Evolutionary conservation across 179 eudicot genomes (phyloP).

Genomic region (Beta corolliflora): DNA sequence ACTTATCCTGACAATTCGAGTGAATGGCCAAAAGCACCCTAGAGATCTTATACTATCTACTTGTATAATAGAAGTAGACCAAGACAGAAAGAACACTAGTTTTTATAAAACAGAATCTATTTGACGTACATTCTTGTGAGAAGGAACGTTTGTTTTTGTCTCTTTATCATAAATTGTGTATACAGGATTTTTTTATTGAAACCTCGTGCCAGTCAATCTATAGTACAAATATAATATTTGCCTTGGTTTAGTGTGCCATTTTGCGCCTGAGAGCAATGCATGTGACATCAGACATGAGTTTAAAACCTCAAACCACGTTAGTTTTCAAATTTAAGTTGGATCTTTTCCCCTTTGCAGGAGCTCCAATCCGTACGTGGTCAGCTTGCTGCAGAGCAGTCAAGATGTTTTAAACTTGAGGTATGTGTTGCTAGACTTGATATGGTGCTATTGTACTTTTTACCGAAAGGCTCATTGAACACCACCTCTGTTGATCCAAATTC

Average conservation of each 20-base stretch:
- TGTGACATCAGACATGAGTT: neutral
- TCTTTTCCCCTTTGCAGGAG: slow-evolving; percentile 58
- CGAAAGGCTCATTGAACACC: neutral
- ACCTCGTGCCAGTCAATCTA: neutral
- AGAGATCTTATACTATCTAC: neutral
- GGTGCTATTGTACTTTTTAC: neutral
- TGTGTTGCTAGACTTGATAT: slow-evolving; percentile 8
- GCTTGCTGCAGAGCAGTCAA: slow-evolving; percentile 93
- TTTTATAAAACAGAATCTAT: neutral
- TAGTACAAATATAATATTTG: neutral
- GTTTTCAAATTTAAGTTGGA: neutral
- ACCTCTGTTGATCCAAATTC: neutral
- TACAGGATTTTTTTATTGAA: neutral
- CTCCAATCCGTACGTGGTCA: slow-evolving; percentile 95
- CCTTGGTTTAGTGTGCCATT: too few species aligned
- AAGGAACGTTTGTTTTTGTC: neutral
- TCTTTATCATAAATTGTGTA: neutral
- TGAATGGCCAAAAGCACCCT: neutral
- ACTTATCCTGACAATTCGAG: neutral
- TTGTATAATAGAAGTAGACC: neutral
- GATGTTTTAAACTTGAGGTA: slow-evolving; percentile 99
- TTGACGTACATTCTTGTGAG: neutral
- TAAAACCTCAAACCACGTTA: neutral
- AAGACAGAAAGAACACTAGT: neutral
- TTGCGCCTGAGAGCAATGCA: neutral